These are phyloP conservation scores for Saccharomycopsis phalli DNA, from an alignment of 1,139 yeast genomes.

Conservation along the genomic window DNA sequence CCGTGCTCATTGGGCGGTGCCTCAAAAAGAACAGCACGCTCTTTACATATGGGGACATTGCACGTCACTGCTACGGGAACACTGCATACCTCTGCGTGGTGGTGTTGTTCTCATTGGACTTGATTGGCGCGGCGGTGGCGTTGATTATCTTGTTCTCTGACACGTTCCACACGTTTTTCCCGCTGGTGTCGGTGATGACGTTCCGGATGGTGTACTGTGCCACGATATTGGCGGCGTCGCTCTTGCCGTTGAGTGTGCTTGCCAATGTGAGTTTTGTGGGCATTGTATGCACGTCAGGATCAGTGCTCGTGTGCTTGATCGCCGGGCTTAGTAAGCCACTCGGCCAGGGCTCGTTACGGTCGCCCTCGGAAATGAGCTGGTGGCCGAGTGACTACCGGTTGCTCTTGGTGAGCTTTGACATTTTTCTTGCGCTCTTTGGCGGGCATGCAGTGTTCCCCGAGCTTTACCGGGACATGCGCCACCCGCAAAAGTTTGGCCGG, in stretches of 20 bases:
- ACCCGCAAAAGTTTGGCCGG: constrained; percentile 44
- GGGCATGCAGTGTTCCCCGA: constrained; percentile 86
- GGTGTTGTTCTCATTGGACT: constrained; percentile 61
- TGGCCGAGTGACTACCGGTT: constrained; percentile 45
- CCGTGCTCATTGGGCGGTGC: constrained; percentile 52
- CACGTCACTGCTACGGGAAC: constrained; percentile 64
- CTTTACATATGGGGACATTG: constrained; percentile 84
- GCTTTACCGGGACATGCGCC: constrained; percentile 74
- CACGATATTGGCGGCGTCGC: constrained; percentile 51
- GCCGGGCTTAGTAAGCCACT: constrained; percentile 52
- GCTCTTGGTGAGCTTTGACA: constrained; percentile 57
- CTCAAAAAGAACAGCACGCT: constrained; percentile 69
- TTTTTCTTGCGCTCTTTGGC: constrained; percentile 84
- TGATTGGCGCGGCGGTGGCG: constrained; percentile 71
- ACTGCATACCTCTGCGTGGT: constrained; percentile 60
- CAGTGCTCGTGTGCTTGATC: constrained; percentile 46
- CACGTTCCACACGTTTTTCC: constrained; percentile 61
- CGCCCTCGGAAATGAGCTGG: constrained; percentile 34
- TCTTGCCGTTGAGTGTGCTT: constrained; percentile 63
- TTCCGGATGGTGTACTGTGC: constrained; percentile 40
- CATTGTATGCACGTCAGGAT: constrained; percentile 53
- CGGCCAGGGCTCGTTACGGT: constrained; percentile 59
- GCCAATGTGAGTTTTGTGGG: constrained; percentile 71
- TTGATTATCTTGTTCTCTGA: constrained; percentile 77
- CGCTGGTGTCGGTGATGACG: constrained; percentile 35